These are phyloP conservation scores for Fraxinus dipetala DNA, from an alignment of 305 asterid species.

Conservation along the genomic window DNA sequence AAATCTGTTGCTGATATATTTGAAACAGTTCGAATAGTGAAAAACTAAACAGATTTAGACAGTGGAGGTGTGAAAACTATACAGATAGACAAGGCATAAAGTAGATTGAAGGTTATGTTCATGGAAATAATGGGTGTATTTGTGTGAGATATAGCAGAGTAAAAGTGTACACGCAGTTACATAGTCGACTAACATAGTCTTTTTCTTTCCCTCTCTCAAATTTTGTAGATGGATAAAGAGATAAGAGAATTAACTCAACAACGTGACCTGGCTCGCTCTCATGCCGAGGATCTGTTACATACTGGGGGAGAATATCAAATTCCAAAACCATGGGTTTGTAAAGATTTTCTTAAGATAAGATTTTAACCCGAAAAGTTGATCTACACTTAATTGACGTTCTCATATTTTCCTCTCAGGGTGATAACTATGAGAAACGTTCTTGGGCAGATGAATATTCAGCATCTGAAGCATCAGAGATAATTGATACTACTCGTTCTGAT, in stretches of 20 bases:
- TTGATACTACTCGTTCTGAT: constrained; percentile 51
- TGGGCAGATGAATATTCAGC: constrained; percentile 58
- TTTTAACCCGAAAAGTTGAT: background rate
- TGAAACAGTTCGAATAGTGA: background rate
- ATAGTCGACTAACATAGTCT: background rate
- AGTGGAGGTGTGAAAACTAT: background rate
- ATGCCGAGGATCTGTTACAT: constrained; percentile 41
- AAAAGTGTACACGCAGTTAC: background rate
- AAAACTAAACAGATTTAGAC: background rate
- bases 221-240: constrained; percentile 78
- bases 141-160: background rate
- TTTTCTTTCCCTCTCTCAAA: constrained; percentile 1
- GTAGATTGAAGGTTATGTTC: background rate
- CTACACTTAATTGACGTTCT: background rate
- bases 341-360: background rate
- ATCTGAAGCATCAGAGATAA: constrained; percentile 69
- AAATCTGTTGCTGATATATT: background rate
- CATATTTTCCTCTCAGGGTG: constrained; percentile 35
- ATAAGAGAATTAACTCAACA: constrained; percentile 59
- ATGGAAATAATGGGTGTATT: background rate
- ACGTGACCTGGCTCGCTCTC: constrained; percentile 69
- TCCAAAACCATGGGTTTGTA: constrained; percentile 57
- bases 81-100: background rate
- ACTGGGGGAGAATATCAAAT: constrained; percentile 35
- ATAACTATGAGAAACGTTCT: constrained; percentile 41